Conservation (phyloP, 1,139 yeast genomes). For the Chernovozyma aurita region DNA sequence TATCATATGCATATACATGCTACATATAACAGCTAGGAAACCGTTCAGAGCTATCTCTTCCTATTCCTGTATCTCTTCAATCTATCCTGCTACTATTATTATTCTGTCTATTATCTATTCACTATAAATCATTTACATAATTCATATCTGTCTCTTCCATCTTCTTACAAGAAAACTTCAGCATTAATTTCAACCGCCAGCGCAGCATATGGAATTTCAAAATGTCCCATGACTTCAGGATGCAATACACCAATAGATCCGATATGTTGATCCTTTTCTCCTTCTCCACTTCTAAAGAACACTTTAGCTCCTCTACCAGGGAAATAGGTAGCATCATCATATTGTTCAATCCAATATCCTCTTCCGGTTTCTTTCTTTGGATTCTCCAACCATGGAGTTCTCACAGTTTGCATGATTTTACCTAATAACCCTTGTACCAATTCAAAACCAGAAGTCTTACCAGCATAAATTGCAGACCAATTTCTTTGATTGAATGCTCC, state of each 20-base stretch:
- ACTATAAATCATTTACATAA: not conserved
- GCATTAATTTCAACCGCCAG: conserved; percentile 88
- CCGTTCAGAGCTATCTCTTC: no score
- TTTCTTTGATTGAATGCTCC: conserved; percentile 89
- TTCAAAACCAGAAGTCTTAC: conserved; percentile 94
- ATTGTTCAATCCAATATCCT: conserved; percentile 83
- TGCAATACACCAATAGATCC: conserved; percentile 94
- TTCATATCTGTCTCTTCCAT: not conserved
- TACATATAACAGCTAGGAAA: no score
- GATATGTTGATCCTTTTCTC: conserved; percentile 52
- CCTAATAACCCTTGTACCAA: conserved; percentile 91
- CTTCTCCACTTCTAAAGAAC: conserved; percentile 62
- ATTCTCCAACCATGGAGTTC: conserved; percentile 77
- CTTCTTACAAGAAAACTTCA: conserved; percentile 56
- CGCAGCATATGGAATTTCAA: conserved; percentile 91
- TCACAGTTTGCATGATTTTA: conserved; percentile 92
- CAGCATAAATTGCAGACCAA: conserved; percentile 93
- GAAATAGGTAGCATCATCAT: conserved; percentile 71
- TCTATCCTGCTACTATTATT: no score
- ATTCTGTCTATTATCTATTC: not conserved
- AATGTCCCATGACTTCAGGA: conserved; percentile 83
- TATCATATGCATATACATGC: no score
- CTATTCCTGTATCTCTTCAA: no score
- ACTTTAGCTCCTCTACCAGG: conserved; percentile 97
- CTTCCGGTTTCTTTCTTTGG: conserved; percentile 49